Evolutionary conservation across 306 rosid species (phyloP).

Genomic region (Sechiopsis laciniata): DNA sequence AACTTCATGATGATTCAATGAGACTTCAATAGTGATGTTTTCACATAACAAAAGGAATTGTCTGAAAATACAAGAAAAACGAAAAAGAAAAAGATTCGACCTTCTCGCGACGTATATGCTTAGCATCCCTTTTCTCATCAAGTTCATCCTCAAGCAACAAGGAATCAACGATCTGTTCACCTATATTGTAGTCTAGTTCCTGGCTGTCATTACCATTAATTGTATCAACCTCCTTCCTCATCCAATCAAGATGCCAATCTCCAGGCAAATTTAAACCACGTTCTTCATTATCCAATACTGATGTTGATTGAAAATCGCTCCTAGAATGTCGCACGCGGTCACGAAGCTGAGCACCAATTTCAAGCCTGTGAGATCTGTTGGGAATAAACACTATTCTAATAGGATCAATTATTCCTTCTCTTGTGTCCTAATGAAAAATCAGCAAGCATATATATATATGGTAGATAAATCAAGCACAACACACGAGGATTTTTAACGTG

Average conservation of each 20-base stretch:
- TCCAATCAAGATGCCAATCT: constrained; percentile 21
- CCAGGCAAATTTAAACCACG: constrained; percentile 28
- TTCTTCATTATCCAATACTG: constrained; percentile 34
- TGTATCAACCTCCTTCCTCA: constrained; percentile 21
- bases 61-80: neutral
- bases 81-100: constrained; percentile 30
- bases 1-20: too few species aligned
- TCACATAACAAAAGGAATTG: neutral
- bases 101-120: constrained; percentile 60
- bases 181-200: constrained; percentile 40
- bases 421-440: too few species aligned
- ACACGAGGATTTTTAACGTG: too few species aligned
- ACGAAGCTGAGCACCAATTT: constrained; percentile 53
- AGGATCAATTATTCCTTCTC: too few species aligned
- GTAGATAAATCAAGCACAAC: too few species aligned
- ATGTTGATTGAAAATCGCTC: constrained; percentile 43
- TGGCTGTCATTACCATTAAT: constrained; percentile 17
- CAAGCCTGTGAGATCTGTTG: constrained; percentile 28
- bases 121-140: constrained; percentile 44
- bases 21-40: neutral
- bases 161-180: constrained; percentile 58
- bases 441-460: too few species aligned
- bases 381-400: too few species aligned
- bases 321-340: constrained; percentile 50
- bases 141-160: constrained; percentile 54